phyloP scores from a whole-genome alignment of 345 rosid genomes.

The Citrus hindsii region DNA sequence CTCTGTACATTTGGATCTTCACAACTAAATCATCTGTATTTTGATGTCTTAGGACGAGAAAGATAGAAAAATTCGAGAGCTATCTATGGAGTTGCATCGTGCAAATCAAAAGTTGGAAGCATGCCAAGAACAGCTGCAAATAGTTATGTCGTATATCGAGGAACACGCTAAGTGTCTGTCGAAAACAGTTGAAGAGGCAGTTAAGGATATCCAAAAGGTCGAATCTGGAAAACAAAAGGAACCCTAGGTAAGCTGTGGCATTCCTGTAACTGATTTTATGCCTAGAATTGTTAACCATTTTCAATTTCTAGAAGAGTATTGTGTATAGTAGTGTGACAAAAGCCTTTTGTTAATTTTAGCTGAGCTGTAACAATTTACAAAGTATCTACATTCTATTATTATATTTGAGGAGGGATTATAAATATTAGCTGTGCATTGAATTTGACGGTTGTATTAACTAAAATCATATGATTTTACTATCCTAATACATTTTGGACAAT shows the following conservation, averaged over 20 bases:
- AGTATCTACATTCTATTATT: neutral
- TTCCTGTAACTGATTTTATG: neutral
- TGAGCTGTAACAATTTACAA: neutral
- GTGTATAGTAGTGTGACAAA: neutral
- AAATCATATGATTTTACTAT: too few relatives aligned
- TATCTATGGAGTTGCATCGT: slow-evolving; percentile 16
- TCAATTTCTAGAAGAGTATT: neutral
- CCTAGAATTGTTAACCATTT: neutral
- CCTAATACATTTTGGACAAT: too few relatives aligned
- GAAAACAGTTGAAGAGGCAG: slow-evolving; percentile 12
- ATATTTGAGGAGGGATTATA: neutral
- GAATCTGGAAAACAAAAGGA: slow-evolving; percentile 2
- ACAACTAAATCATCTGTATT: neutral
- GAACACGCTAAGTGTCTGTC: slow-evolving; percentile 16
- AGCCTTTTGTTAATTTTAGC: too few relatives aligned
- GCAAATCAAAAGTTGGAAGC: slow-evolving; percentile 18
- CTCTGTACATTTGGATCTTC: neutral
- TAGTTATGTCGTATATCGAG: slow-evolving; percentile 12
- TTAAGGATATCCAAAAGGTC: slow-evolving; percentile 16
- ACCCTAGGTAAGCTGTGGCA: neutral
- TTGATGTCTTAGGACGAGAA: slow-evolving; percentile 22
- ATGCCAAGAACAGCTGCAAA: slow-evolving; percentile 19
- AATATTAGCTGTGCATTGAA: neutral
- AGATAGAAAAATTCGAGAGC: slow-evolving; percentile 26
- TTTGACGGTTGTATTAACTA: too few relatives aligned